Conservation (phyloP, 1,139 yeast genomes). For the Wickerhamomyces sp. region DNA sequence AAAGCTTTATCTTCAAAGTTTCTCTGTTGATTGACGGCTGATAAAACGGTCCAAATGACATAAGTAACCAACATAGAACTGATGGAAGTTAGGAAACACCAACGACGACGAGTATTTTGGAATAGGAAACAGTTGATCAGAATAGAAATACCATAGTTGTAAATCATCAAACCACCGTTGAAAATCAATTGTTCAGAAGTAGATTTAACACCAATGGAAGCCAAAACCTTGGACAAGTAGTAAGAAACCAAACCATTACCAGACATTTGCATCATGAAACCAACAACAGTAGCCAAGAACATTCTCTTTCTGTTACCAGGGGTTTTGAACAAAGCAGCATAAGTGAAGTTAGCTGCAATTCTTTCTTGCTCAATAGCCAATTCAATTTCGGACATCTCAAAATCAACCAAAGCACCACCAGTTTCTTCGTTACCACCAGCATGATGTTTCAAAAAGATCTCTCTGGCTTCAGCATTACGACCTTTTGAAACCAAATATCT, state of each 20-base stretch:
- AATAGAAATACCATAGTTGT: constrained; percentile 21
- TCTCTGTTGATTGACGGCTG: constrained; percentile 25
- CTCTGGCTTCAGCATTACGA: constrained; percentile 51
- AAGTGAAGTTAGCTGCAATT: constrained; percentile 25
- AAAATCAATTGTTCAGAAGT: constrained; percentile 38
- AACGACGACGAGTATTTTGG: constrained; percentile 29
- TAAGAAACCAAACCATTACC: constrained; percentile 49
- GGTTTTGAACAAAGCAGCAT: constrained; percentile 20
- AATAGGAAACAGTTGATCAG: constrained; percentile 22
- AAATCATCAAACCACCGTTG: constrained; percentile 28
- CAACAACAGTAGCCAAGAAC: constrained; percentile 31
- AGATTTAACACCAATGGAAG: constrained; percentile 43
- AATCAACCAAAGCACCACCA: constrained; percentile 35
- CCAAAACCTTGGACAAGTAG: constrained; percentile 41
- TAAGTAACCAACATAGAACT: constrained; percentile 24
- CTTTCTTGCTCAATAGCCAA: constrained; percentile 31
- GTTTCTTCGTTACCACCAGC: constrained; percentile 31
- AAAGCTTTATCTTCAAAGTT: constrained; percentile 23
- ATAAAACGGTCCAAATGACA: constrained; percentile 29
- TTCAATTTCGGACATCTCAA: constrained; percentile 42
- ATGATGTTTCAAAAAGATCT: constrained; percentile 34
- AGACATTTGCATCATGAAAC: constrained; percentile 32
- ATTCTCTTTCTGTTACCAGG: constrained; percentile 41
- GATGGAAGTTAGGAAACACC: constrained; percentile 22
- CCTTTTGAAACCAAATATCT: constrained; percentile 58